Evolutionary conservation across 2,329 filamentous ascomycete species (phyloP).

Genomic region (Sporothrix schenckii): DNA sequence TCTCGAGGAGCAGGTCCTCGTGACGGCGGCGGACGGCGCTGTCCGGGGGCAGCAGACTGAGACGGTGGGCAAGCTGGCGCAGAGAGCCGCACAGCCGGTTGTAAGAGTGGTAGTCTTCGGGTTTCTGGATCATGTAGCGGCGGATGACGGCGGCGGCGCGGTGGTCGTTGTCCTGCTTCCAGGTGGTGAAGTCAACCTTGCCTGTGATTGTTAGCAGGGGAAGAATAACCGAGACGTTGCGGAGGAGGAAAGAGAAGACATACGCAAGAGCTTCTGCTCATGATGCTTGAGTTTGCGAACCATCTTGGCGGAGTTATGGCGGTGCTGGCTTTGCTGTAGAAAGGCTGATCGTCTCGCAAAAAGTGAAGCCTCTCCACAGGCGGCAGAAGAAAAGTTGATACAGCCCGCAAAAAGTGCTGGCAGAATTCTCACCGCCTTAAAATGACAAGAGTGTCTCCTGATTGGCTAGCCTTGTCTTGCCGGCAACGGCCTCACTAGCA

Average conservation of each 20-base stretch:
- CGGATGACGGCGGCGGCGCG: slow-evolving; percentile 76
- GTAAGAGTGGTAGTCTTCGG: slow-evolving; percentile 76
- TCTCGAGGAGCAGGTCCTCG: slow-evolving; percentile 84
- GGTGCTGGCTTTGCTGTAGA: not conserved
- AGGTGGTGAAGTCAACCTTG: slow-evolving; percentile 88
- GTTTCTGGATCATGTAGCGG: slow-evolving; percentile 89
- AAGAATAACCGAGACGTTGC: too few species aligned
- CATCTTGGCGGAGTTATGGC: slow-evolving; percentile 58
- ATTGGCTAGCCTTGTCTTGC: slow-evolving; percentile 24
- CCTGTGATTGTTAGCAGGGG: slow-evolving; percentile 25
- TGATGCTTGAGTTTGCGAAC: slow-evolving; percentile 95
- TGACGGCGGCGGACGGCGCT: slow-evolving; percentile 79
- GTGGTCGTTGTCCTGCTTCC: slow-evolving; percentile 85
- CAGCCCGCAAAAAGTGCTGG: slow-evolving; percentile 18
- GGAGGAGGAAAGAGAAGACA: not conserved
- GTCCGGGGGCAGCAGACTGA: slow-evolving; percentile 78
- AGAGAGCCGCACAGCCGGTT: slow-evolving; percentile 75
- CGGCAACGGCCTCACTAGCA: slow-evolving; percentile 13
- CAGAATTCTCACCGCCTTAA: slow-evolving; percentile 31
- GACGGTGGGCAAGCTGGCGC: slow-evolving; percentile 83
- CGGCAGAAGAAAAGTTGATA: slow-evolving; percentile 1
- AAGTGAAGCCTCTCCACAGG: not conserved
- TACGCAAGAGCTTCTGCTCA: slow-evolving; percentile 82
- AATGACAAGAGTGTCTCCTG: not conserved
- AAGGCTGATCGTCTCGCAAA: not conserved